Conservation (phyloP, 1,284 basidiomycete species). For the Leccinum solheimii region DNA sequence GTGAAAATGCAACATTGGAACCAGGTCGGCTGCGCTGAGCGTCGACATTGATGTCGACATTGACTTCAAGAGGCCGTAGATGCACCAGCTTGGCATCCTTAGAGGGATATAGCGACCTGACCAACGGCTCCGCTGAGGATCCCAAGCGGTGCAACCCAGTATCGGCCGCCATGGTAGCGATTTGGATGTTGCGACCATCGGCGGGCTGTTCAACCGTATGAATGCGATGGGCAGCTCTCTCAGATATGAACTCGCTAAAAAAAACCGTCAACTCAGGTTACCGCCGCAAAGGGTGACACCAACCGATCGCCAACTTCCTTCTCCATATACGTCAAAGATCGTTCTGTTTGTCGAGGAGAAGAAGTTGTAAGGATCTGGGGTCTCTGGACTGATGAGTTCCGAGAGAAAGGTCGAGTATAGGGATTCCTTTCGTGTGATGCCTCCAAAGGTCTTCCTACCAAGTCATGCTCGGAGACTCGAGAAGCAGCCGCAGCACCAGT, state of each 20-base stretch:
- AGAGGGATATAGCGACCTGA: not conserved
- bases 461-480: not conserved
- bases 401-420: conserved; percentile 5
- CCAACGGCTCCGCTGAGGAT: not conserved
- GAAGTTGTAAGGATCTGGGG: not conserved
- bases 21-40: not conserved
- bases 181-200: not conserved
- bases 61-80: not conserved
- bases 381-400: not conserved
- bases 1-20: not conserved
- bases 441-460: not conserved
- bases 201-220: not conserved
- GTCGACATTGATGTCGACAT: not conserved
- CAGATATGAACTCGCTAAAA: conserved; percentile 8
- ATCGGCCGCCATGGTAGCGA: not conserved
- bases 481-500: not conserved
- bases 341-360: not conserved
- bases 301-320: conserved; percentile 12
- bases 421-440: conserved; percentile 15
- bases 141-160: not conserved
- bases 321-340: not conserved
- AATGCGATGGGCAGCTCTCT: not conserved
- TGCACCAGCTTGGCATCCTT: not conserved
- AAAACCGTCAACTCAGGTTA: conserved; percentile 8
- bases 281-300: conserved; percentile 4